Base-by-base conservation (phyloP, 2,329 filamentous ascomycete species). In the Neocatenulostroma microsporum region DNA sequence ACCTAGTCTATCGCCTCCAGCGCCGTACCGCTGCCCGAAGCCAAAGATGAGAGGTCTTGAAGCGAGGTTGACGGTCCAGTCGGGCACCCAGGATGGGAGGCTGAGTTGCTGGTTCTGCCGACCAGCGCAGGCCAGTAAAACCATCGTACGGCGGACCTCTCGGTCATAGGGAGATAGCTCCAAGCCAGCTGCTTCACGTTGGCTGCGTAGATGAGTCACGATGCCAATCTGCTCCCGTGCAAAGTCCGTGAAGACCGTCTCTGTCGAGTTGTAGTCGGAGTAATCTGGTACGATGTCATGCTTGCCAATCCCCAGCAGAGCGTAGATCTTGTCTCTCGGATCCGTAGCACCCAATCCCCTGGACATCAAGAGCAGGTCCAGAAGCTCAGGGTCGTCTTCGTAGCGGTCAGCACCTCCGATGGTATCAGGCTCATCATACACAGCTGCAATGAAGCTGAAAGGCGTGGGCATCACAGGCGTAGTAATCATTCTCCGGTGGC, bases 311-410 rank as follows among this genome's bases (percentile, higher is more conserved):
- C 54, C 54, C 3, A 54, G 40, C 9, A 55, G 36, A 6, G 48
- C 53, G 36, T 54, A 55, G 10, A 56, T 43, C 32, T 55, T 53
- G 34, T 56, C 50, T 17, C 50, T 35, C 14, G 52, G 51, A 38
- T 54, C 53, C 10, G 48, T 51, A 2, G 53, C 50, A 13, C 46
- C 49, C 8, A 55, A 39, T 27, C 49, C 42, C 21, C 53, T 44
- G 6, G 53, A 55, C 44, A 56, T 52, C 7, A 56, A 38, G 7
- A 56, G 43, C 3, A 56, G 41, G 15, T 56, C 53, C 8, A 56
- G 43, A 6, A 56, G 42, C 23, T 55, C 51, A 5, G 51, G 45
- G n/a, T 48, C 25, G 7, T 46, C 35, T 5, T 8, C 33, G 14
- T 45, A 17, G 9, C 26, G 17, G 15, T 39, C 21, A 2, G 15